Base-by-base conservation (phyloP, 306 rosid species). In the Abrus precatorius region DNA sequence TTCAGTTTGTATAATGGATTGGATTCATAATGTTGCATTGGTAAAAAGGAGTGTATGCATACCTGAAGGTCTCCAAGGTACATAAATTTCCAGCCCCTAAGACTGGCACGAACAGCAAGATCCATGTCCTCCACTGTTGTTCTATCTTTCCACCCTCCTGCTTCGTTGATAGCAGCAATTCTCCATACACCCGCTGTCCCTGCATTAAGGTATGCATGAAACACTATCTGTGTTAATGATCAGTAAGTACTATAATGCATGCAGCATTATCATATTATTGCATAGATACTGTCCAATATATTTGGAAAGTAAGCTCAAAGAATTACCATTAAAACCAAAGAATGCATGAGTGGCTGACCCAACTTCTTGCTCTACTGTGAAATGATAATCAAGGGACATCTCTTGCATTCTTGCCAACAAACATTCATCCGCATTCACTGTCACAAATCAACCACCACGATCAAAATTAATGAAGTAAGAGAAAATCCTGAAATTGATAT, bases 171-270 rank as follows among this genome's bases (percentile, higher is more conserved):
- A 8, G 97, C 95, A 56, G 91, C 95, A 80, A 92, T 90, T 88
- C 97, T 90, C 95, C 97, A 92, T 4, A 92, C 84, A 76, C 97
- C 97, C 5, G 95, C 97, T 68, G 97, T 92, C 34, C 97, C 97
- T 92, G 76, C 72, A 82, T 36, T 77, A 60, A 20, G 44, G 54
- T 30, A 30, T 65, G 27, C 29, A 67, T 59, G 32, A 29, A 78
- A 49, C 13, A 61, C 2, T 29, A 29, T 52, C 13, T 28, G 11
- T 50, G 36, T 70, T 49, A 28, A 77, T 40, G 7, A 54, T 78
- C n/a, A 55, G 11, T 44, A n/a, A 55, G 41, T 57, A 63, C 47
- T 9, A 29, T 9, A 76, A 20, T 53, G 67, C 59, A 45, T 62
- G 54, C 61, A 30, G 28, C 63, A 63, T 36, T 62, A 36, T 55